A percentile compares a stretch with the other conserved stretches of the same genome.
Conservation (phyloP, 1,284 basidiomycete genomes). For the Naganishia albida region DNA sequence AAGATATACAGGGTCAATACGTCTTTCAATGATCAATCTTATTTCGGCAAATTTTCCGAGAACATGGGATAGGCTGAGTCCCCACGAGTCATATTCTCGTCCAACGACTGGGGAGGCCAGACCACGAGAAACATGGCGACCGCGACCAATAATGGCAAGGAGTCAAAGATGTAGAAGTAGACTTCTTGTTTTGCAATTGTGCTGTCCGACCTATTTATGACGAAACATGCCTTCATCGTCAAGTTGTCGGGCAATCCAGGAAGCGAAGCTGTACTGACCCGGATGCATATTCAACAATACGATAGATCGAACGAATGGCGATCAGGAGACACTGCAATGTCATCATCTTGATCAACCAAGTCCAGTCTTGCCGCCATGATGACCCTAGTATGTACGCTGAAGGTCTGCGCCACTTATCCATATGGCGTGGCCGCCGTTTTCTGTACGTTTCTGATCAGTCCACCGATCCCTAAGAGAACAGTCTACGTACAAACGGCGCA, state of each 20-base stretch:
- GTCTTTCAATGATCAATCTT: too few species aligned
- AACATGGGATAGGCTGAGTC: background rate
- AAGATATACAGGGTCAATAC: background rate
- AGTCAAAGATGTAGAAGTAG: conserved; percentile 38
- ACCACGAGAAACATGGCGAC: conserved; percentile 33
- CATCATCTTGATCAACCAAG: conserved; percentile 14
- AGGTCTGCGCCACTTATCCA: background rate
- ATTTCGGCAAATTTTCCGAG: background rate
- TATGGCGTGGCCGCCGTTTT: background rate
- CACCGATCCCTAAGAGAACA: background rate
- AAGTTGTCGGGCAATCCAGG: background rate
- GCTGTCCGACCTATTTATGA: conserved; percentile 26
- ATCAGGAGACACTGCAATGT: conserved; percentile 2
- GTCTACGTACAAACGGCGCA: conserved; percentile 26
- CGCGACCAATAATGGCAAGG: conserved; percentile 33
- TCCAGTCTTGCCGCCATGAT: conserved; percentile 13
- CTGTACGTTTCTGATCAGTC: background rate
- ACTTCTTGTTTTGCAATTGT: conserved; percentile 35
- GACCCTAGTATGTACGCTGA: conserved; percentile 1
- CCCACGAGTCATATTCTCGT: background rate
- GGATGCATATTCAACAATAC: conserved; percentile 38
- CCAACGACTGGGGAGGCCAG: conserved; percentile 35
- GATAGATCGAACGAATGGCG: conserved; percentile 38
- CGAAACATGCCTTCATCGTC: background rate
- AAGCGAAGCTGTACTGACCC: conserved; percentile 34